phyloP scores from a whole-genome alignment of 176 grass and related monocot species.

The Bolboschoenus planiculmis region DNA sequence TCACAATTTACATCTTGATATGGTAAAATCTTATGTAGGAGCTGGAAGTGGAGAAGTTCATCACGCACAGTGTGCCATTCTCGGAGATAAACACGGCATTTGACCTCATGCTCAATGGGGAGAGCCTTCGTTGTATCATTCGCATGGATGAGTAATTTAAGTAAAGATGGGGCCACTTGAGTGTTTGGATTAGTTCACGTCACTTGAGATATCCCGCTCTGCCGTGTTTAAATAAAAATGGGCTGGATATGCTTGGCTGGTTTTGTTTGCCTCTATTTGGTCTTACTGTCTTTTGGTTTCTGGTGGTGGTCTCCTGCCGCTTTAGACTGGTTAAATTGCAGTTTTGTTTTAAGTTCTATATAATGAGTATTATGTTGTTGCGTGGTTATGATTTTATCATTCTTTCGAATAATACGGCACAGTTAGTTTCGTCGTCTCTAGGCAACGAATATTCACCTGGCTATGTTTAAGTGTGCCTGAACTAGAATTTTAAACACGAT shows the following conservation, averaged over 20 bases:
- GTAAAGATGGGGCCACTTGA: neutral
- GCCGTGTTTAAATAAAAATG: neutral
- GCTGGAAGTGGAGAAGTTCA: conserved; percentile 88
- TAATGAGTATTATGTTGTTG: too few relatives aligned
- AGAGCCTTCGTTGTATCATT: conserved; percentile 83
- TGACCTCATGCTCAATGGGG: conserved; percentile 84
- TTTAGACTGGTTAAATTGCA: neutral
- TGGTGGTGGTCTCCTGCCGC: neutral
- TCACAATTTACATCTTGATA: neutral
- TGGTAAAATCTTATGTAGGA: conserved; percentile 27
- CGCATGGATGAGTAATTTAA: conserved; percentile 37
- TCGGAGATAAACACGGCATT: conserved; percentile 89
- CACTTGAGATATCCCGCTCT: neutral
- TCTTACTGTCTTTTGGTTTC: neutral
- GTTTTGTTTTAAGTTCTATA: too few relatives aligned
- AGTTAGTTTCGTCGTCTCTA: too few relatives aligned
- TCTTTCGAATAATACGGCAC: too few relatives aligned
- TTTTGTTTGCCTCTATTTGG: neutral
- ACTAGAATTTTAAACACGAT: too few relatives aligned
- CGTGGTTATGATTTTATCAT: too few relatives aligned
- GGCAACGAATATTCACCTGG: too few relatives aligned
- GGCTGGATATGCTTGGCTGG: neutral
- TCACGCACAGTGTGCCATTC: conserved; percentile 74
- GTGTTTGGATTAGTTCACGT: neutral
- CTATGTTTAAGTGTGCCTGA: too few relatives aligned